Percentiles rank a stretch among this genome's conserved stretches.
Conservation (phyloP, 2,329 filamentous ascomycete species). For the Sporothrix globosa region DNA sequence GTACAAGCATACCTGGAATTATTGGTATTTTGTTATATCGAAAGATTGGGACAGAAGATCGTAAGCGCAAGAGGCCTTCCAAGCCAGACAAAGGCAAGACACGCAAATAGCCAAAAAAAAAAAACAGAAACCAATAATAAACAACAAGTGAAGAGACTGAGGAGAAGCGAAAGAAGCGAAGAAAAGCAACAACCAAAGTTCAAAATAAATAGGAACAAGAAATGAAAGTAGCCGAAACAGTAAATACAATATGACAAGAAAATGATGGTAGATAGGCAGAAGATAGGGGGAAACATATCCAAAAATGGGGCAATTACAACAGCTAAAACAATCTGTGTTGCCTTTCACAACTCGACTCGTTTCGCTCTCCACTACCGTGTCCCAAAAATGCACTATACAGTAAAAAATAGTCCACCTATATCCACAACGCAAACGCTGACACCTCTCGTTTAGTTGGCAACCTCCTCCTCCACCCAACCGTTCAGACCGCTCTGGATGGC, state of each 20-base stretch:
- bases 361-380: neutral
- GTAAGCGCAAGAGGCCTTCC: neutral
- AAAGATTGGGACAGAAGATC: neutral
- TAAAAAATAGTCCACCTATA: neutral
- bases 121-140: constrained; percentile 27
- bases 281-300: constrained; percentile 30
- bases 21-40: neutral
- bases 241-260: constrained; percentile 16
- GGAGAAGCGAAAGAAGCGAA: neutral
- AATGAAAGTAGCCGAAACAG: constrained; percentile 36
- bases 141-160: constrained; percentile 20
- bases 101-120: neutral
- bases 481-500: constrained; percentile 67
- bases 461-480: constrained; percentile 70
- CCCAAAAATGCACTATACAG: neutral
- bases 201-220: constrained; percentile 23
- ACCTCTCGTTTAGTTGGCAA: constrained; percentile 55
- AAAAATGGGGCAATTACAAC: constrained; percentile 39
- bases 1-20: constrained; percentile 12
- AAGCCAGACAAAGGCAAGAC: neutral
- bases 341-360: constrained; percentile 30
- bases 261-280: constrained; percentile 19
- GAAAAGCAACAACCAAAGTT: neutral
- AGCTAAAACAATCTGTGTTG: constrained; percentile 47
- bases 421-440: neutral